phyloP scores from a whole-genome alignment of 768 basidiomycete genomes.

The Myochromella boudieri region DNA sequence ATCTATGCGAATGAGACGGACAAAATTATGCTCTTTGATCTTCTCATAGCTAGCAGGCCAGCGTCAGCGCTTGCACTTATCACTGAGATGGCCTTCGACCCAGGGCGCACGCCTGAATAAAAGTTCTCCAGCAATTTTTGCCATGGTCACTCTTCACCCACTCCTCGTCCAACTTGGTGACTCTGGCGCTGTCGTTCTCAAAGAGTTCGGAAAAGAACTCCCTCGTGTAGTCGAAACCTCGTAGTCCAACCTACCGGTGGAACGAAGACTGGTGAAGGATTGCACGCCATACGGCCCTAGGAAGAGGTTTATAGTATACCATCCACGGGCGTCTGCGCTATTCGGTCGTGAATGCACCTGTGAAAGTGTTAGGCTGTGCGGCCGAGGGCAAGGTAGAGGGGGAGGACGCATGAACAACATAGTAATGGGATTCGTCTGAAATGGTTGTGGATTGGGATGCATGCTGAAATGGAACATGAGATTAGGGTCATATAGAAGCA shows the following conservation, averaged over 20 bases:
- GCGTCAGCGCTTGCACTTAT: neutral
- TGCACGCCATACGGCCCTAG: neutral
- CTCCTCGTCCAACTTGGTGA: constrained; percentile 77
- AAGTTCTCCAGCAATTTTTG: constrained; percentile 89
- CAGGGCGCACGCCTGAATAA: constrained; percentile 72
- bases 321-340: too few species aligned
- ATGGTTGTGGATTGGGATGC: too few species aligned
- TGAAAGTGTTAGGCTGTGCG: too few species aligned
- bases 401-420: too few species aligned
- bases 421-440: too few species aligned
- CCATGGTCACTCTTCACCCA: constrained; percentile 87
- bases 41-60: constrained; percentile 70
- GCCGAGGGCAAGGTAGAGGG: too few species aligned
- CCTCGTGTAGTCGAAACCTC: constrained; percentile 82
- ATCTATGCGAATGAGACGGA: constrained; percentile 86
- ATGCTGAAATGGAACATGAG: too few species aligned
- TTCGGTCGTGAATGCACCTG: too few species aligned
- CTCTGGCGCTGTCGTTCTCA: constrained; percentile 43
- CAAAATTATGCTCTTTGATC: constrained; percentile 96
- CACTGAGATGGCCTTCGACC: too few species aligned
- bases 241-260: constrained; percentile 79
- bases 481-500: too few species aligned
- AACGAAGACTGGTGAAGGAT: constrained; percentile 1
- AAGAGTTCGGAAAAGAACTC: constrained; percentile 79
- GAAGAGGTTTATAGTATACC: too few species aligned